Conservation (phyloP, 73 alveolate genomes). For the Durusdinium trenchii region DNA sequence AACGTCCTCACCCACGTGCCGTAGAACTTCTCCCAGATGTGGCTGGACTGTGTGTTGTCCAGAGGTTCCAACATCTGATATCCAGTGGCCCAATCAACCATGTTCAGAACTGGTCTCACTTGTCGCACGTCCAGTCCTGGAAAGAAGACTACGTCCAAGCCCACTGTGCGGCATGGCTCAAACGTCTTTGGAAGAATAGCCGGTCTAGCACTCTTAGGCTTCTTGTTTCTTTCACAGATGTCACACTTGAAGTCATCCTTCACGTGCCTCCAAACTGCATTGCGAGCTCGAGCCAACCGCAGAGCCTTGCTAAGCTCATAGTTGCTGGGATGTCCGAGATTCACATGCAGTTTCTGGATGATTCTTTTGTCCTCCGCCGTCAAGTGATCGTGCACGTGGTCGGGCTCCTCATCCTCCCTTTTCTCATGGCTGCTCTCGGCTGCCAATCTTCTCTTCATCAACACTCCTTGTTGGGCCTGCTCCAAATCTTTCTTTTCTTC, state of each 20-base stretch:
- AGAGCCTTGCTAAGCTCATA: not conserved
- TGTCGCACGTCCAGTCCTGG: not conserved
- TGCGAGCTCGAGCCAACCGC: not conserved
- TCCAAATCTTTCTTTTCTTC: not conserved
- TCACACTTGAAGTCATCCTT: not conserved
- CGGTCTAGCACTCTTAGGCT: slow-evolving; percentile 1
- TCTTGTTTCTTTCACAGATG: not conserved
- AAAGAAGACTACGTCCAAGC: not conserved
- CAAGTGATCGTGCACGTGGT: not conserved
- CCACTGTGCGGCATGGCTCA: not conserved
- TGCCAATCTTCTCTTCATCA: not conserved
- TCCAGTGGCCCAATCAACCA: not conserved
- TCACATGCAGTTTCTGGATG: not conserved
- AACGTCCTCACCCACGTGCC: not conserved
- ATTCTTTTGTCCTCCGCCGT: not conserved
- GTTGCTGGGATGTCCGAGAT: not conserved
- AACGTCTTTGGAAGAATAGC: not conserved
- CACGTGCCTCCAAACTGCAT: not conserved
- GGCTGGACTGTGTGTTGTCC: not conserved
- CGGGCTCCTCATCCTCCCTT: not conserved
- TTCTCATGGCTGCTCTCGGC: not conserved
- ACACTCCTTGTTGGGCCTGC: not conserved
- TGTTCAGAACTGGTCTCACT: not conserved
- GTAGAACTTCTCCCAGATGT: not conserved
- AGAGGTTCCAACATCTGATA: not conserved